These are phyloP conservation scores for Aspergillus ibericus DNA, from an alignment of 2,329 filamentous ascomycete genomes.

Conservation along the genomic window DNA sequence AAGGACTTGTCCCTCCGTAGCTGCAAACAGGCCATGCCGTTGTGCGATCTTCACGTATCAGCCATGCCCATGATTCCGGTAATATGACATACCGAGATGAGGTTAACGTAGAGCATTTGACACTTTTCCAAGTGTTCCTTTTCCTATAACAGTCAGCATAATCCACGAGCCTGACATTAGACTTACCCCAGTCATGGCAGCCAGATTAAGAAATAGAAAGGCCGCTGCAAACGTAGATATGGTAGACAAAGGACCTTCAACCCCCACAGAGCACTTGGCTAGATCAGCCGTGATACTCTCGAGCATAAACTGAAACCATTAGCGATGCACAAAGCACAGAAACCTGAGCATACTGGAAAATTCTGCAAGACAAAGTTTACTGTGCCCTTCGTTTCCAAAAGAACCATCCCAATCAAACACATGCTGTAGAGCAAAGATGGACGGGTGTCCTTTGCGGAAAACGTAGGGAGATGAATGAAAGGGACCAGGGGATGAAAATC, in stretches of 20 bases:
- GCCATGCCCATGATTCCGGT: background rate
- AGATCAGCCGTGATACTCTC: constrained; percentile 47
- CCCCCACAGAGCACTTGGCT: constrained; percentile 42
- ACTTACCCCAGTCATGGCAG: constrained; percentile 48
- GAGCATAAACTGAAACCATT: constrained; percentile 24
- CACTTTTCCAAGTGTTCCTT: constrained; percentile 48
- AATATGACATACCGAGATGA: constrained; percentile 41
- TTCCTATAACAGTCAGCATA: constrained; percentile 29
- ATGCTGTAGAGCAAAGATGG: constrained; percentile 52
- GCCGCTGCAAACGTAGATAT: constrained; percentile 51
- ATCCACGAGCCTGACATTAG: fast-evolving
- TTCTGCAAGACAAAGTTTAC: constrained; percentile 51
- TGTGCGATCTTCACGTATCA: constrained; percentile 41
- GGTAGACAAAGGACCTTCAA: constrained; percentile 42
- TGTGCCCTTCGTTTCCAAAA: constrained; percentile 54
- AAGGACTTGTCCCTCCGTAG: constrained; percentile 46
- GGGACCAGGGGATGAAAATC: constrained; percentile 55
- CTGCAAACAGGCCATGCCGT: constrained; percentile 52
- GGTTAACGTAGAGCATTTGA: constrained; percentile 53
- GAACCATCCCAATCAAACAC: constrained; percentile 55
- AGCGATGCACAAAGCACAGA: constrained; percentile 11
- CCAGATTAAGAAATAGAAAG: constrained; percentile 51
- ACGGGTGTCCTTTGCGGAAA: constrained; percentile 51
- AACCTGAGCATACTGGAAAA: constrained; percentile 36
- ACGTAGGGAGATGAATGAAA: constrained; percentile 56